phyloP scores from a whole-genome alignment of 139 green algal genomes.

The Picochlorum sp. region DNA sequence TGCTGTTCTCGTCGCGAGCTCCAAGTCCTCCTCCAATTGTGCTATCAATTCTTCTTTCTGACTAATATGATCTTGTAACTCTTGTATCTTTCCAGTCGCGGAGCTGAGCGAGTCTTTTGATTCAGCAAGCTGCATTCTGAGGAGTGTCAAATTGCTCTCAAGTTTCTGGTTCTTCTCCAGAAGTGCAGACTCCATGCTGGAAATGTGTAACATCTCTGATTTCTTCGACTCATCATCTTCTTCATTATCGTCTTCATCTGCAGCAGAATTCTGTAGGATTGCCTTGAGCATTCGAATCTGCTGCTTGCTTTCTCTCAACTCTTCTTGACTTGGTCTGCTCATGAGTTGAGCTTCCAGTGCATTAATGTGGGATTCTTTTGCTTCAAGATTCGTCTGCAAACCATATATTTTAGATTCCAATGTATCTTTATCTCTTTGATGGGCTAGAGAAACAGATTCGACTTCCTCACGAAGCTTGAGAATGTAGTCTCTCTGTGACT shows the following conservation, averaged over 20 bases:
- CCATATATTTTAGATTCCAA: slow-evolving; percentile 20
- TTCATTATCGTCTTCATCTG: slow-evolving; percentile 23
- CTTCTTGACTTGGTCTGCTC: slow-evolving; percentile 26
- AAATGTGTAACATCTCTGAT: not conserved
- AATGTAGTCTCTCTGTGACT: slow-evolving; percentile 44
- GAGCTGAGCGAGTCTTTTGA: slow-evolving; percentile 16
- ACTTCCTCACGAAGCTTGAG: slow-evolving; percentile 42
- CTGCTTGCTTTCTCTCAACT: slow-evolving; percentile 60
- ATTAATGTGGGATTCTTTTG: slow-evolving; percentile 42
- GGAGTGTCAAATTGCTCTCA: slow-evolving; percentile 84
- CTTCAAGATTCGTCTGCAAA: slow-evolving; percentile 36
- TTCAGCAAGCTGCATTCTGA: slow-evolving; percentile 40
- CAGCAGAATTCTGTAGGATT: slow-evolving; percentile 14
- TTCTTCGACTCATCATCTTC: slow-evolving; percentile 1
- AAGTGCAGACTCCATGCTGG: slow-evolving; percentile 64
- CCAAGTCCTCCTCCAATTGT: slow-evolving; percentile 57
- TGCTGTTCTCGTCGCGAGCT: slow-evolving; percentile 21
- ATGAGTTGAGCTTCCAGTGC: slow-evolving; percentile 40
- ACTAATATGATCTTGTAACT: slow-evolving; percentile 40
- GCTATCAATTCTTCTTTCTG: slow-evolving; percentile 37
- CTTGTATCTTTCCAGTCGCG: slow-evolving; percentile 17
- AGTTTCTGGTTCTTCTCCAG: slow-evolving; percentile 73
- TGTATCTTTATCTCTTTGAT: not conserved
- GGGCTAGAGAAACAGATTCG: slow-evolving; percentile 1
- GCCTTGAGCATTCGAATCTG: slow-evolving; percentile 65